Evolutionary conservation across 1,139 yeast genomes (phyloP), one percentile per base, ranked within the genome.

Genomic region (Nakaseomyces uthaithaninus): DNA sequence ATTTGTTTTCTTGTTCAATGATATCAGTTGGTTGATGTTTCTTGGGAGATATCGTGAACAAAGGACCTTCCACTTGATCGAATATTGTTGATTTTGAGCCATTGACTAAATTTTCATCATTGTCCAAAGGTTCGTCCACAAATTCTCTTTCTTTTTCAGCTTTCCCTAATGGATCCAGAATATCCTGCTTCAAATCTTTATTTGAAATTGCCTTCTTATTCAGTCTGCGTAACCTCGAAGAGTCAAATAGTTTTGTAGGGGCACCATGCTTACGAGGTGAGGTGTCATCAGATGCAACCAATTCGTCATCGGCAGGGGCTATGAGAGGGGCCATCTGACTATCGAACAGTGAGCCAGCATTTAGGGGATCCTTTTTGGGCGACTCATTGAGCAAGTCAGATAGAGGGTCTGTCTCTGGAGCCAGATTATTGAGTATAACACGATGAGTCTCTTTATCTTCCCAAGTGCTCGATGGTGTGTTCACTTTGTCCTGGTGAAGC

Each of bases 161-260:
- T 14, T 49, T 49, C 1, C 52, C 55, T 38, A 57, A 37, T 5
- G 62, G 62, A 43, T 57, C 62, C 10, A 17, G 11, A 27, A 33
- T 28, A 8, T 22, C 25, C 25, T 8, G 11, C 11, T 22, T 22
- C 25, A 11, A 8, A 22, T 11, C 11, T 8, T 22, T 22, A 22
- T 11, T 22, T 8, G 8, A 8, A 10, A 7, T 11, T 5, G n/a
- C 12, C 5, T 4, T 7, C 12, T 31, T 20, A 8, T n/a, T 31
- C 15, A 11, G 17, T 18, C 16, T 19, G 19, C 24, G 31, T 24
- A 31, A n/a, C 15, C 37, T 36, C 8, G 36, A 24, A 23, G 37
- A 27, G 23, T 26, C 27, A 34, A 24, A 37, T 11, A 34, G 26
- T 18, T 20, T 25, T 11, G 15, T 31, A 2, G 35, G 35, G 11